Evolutionary conservation across 2,329 filamentous ascomycete genomes (phyloP), one percentile per base, ranked within the genome.

Genomic region (Scytalidium sp.): DNA sequence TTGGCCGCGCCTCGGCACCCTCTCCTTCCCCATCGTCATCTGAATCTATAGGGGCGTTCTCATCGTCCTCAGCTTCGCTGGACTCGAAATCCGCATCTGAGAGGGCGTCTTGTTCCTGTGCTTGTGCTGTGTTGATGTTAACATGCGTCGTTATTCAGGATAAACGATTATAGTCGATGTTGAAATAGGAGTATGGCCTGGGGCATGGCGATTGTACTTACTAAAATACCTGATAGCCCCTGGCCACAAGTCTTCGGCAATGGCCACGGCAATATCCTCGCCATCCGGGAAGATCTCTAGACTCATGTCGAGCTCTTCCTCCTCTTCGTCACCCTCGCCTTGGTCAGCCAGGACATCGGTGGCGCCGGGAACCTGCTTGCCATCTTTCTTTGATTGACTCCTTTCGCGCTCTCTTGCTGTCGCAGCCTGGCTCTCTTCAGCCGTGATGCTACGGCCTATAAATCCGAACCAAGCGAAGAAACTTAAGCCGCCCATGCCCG

Each of bases 391-490:
- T 7, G 41, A 41, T 51, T 70, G 72, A 56, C 81, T 78, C 60
- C 74, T 75, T 71, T 84, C 80, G 45, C 75, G 69, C 59, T 87
- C 80, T 60, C 82, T 76, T 69, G 82, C 80, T 20, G 67, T 70
- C 6, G 84, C 86, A 53, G 78, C 73, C 57, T 72, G 73, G 60
- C 80, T 86, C 76, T 95, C 88, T 69, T 89, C 87, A 2, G 82
- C 85, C 43, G 80, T 81, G 60, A 96, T 73, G 62, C 81, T 81
- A 56, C 81, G 75, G 56, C 83, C 89, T 54, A 78, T 82, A 74
- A 85, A 97, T 47, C 87, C 89, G 67, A 97, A 97, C 80, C 87
- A 94, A 50, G 84, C 83, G 67, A 97, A 97, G 78, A 97, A 96
- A 71, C 86, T 91, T 45, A 84, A 66, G 5, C 79, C 84, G 42